Base-by-base conservation (phyloP, 2,329 filamentous ascomycete genomes). In the Monosporascus ibericus region DNA sequence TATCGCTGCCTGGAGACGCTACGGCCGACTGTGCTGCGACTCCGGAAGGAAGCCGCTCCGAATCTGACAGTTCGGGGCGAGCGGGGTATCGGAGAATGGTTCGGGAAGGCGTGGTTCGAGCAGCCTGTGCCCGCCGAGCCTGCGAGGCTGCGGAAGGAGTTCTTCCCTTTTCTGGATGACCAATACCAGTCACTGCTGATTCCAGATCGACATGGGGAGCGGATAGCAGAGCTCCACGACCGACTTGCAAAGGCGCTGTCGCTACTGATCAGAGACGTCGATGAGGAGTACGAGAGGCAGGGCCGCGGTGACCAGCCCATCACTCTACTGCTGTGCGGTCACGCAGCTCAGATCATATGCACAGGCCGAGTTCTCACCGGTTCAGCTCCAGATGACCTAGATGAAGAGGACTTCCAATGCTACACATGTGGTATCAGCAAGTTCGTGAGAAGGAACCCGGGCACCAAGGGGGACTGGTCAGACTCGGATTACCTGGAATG, bases 41-140 rank as follows among this genome's bases (percentile, higher is more conserved):
- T 48, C 25, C 30, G 18, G 47, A 27, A 48, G 27, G 47, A 20
- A n/a, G 47, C 30, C 25, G 47, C 30, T 7, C n/a, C 27, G 47
- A 18, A 20, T 24, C 30, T 48, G 18, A 38, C 30, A 5, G 47
- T 48, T n/a, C 47, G 47, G 25, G 47, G 30, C 30, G 47, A 48
- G 18, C 25, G 47, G 18, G 47, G 47, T 7, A 24, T 48, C 30
- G 47, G 47, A 9, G 47, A 48, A 20, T 48, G 47, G 47, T 48
- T 48, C 30, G 47, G 47, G 25, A 48, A 48, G 36, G 47, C 47
- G 17, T 48, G 47, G 47, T 48, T 48, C 30, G 30, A 36, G 30
- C 47, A 48, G 18, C 47, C 47, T 27, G 36, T n/a, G 1, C 47
- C 47, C 25, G 47, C 47, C 5, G 22, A 38, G 9, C 47, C 47